A percentile compares a stretch with the other conserved stretches of the same genome.
phyloP scores from a whole-genome alignment of 2,329 filamentous ascomycete species.

The Cladosporium sp. region DNA sequence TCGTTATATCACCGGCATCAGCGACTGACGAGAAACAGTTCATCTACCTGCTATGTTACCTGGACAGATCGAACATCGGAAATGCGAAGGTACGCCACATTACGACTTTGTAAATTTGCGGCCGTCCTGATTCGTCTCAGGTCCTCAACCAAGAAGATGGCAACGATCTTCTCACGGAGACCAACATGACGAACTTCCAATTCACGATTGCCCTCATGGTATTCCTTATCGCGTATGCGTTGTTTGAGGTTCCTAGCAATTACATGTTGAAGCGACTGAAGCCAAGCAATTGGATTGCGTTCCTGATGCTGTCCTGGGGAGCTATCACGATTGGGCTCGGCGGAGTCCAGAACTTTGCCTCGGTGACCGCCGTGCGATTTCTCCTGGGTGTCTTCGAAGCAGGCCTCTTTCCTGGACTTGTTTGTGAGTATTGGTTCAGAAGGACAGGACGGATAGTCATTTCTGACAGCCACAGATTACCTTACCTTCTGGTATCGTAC shows the following conservation, averaged over 20 bases:
- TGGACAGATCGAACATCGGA: conserved; percentile 66
- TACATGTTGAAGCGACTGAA: conserved; percentile 45
- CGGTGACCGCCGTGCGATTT: conserved; percentile 47
- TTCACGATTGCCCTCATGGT: conserved; percentile 53
- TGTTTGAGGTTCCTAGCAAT: conserved; percentile 48
- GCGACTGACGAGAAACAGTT: background rate
- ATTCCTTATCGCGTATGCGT: conserved; percentile 58
- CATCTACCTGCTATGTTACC: conserved; percentile 68
- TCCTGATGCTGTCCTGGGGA: conserved; percentile 35
- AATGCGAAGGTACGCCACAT: conserved; percentile 3
- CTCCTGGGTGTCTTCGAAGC: conserved; percentile 52
- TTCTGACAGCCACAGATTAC: conserved; percentile 20
- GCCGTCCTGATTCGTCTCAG: conserved; percentile 43
- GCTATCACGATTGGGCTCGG: conserved; percentile 40
- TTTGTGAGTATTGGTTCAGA: conserved; percentile 32
- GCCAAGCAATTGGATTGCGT: conserved; percentile 40
- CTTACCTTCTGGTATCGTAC: conserved; percentile 36
- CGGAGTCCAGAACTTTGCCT: conserved; percentile 45
- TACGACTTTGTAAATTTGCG: background rate
- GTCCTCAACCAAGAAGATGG: conserved; percentile 62
- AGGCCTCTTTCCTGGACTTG: conserved; percentile 56
- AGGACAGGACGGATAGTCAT: background rate
- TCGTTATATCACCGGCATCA: background rate
- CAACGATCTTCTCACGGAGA: conserved; percentile 64
- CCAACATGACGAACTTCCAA: conserved; percentile 61